Conservation (phyloP, 73 alveolate genomes). For the Uronychia binucleata region DNA sequence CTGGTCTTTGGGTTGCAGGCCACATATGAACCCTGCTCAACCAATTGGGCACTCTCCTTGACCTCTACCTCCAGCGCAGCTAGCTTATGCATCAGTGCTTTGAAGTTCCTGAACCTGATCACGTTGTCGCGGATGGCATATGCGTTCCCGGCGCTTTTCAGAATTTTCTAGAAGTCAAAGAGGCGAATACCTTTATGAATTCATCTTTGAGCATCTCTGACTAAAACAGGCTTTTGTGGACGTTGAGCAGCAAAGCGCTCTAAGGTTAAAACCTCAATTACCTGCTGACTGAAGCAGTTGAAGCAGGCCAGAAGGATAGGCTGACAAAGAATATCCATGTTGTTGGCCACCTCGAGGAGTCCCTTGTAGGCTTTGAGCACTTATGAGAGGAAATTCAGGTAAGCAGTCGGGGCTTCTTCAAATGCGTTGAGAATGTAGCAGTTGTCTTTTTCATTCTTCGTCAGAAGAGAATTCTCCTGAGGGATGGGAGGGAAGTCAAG, state of each 20-base stretch:
- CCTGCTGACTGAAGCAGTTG: background rate
- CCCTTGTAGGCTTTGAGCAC: background rate
- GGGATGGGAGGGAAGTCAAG: background rate
- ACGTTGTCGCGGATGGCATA: background rate
- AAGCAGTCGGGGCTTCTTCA: background rate
- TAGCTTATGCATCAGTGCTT: background rate
- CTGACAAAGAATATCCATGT: background rate
- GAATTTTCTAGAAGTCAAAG: background rate
- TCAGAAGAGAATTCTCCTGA: background rate
- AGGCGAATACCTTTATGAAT: background rate
- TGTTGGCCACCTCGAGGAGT: background rate
- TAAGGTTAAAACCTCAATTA: too few relatives aligned
- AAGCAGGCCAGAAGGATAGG: constrained; percentile 1
- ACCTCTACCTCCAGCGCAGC: background rate
- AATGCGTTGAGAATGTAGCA: background rate
- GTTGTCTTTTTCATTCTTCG: background rate
- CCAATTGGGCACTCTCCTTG: background rate
- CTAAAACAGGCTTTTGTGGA: background rate
- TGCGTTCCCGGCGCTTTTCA: background rate
- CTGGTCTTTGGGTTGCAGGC: background rate
- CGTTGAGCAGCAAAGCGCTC: background rate
- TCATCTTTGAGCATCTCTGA: background rate
- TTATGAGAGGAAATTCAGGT: background rate
- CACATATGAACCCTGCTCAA: background rate
- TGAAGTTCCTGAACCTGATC: background rate